phyloP scores from a whole-genome alignment of 2,329 filamentous ascomycete genomes.

The Fusarium sulawesiense region DNA sequence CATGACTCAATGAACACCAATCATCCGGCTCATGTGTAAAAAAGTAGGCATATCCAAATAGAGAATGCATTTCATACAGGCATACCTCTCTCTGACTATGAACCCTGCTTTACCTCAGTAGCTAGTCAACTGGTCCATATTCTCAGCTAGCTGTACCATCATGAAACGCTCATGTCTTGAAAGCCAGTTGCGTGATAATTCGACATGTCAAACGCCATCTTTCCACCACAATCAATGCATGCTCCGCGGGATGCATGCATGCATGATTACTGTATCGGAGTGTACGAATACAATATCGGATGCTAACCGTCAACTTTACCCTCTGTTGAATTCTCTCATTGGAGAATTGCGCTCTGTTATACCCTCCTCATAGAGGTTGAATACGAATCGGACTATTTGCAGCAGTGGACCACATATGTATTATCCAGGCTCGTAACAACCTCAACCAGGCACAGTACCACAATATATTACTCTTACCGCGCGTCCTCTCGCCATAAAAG shows the following conservation, averaged over 20 bases:
- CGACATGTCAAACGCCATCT: conserved; percentile 31
- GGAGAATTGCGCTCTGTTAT: conserved; percentile 17
- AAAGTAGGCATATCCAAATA: conserved; percentile 10
- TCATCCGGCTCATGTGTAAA: conserved; percentile 14
- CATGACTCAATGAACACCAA: conserved; percentile 32
- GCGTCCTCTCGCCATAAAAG: conserved; percentile 8
- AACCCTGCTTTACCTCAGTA: conserved; percentile 1
- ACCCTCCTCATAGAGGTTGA: conserved; percentile 34
- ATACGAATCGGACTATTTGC: conserved; percentile 23
- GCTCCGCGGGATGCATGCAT: conserved; percentile 24
- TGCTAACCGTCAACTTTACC: conserved; percentile 20
- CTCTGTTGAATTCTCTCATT: conserved; percentile 35
- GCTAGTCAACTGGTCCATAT: conserved; percentile 1
- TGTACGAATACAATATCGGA: conserved; percentile 24
- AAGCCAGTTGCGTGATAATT: conserved; percentile 27
- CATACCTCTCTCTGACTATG: background rate
- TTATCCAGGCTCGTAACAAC: conserved; percentile 1
- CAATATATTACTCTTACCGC: background rate
- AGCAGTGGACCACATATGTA: conserved; percentile 1
- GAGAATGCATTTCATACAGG: conserved; percentile 13
- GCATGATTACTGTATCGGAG: conserved; percentile 23
- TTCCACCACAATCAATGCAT: conserved; percentile 30
- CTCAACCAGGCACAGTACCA: background rate
- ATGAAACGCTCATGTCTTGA: conserved; percentile 22
- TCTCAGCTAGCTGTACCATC: conserved; percentile 28